A percentile compares a stretch with the other conserved stretches of the same genome.
Conservation (phyloP, 306 rosid genomes). For the Casuarina cunninghamiana region DNA sequence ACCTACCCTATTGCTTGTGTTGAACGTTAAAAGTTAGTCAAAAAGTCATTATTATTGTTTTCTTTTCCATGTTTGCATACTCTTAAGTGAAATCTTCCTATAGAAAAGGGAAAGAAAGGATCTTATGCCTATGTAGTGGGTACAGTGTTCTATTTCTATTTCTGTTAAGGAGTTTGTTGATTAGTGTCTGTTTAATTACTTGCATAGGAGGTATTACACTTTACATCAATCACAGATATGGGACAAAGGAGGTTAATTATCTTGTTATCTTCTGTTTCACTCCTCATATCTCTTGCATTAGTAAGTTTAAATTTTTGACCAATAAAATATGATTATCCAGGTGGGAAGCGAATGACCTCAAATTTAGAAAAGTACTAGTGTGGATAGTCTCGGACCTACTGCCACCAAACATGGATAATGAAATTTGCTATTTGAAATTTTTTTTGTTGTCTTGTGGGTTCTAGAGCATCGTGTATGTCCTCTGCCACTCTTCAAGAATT, state of each 20-base stretch:
- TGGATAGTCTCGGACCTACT: background rate
- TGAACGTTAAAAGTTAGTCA: constrained; percentile 3
- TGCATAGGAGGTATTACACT: background rate
- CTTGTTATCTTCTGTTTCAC: background rate
- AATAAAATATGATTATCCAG: background rate
- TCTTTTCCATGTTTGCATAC: background rate
- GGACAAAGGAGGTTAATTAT: background rate
- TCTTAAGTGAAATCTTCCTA: background rate
- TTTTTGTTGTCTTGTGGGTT: background rate
- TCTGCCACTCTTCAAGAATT: constrained; percentile 2
- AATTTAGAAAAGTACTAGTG: background rate
- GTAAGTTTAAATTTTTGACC: background rate
- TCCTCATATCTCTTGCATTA: background rate
- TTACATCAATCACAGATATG: background rate
- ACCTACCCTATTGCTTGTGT: constrained; percentile 17
- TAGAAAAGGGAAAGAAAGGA: background rate
- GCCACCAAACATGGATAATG: background rate
- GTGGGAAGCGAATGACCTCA: background rate
- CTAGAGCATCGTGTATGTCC: constrained; percentile 2
- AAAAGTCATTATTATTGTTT: background rate
- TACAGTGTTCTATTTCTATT: background rate
- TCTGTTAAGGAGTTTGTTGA: too few relatives aligned
- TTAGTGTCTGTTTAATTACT: background rate
- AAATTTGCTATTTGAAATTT: constrained; percentile 1
- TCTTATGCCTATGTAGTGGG: background rate